Percentiles rank a stretch among this genome's conserved stretches.
phyloP scores from a whole-genome alignment of 257 asterid species.

The Ilex asprella region DNA sequence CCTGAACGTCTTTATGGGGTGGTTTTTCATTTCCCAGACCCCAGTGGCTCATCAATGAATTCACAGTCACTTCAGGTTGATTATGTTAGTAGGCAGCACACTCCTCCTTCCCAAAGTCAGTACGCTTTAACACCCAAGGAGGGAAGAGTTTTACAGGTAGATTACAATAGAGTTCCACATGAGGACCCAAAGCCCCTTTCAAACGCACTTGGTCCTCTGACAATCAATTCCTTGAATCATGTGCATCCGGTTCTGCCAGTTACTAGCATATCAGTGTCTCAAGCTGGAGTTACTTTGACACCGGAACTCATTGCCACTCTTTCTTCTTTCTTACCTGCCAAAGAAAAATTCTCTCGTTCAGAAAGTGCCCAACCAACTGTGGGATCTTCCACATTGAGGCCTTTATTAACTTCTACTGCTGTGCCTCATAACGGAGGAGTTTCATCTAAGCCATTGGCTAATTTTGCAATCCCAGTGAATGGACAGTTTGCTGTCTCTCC shows the following conservation, averaged over 20 bases:
- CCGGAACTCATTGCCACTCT: slow-evolving; percentile 92
- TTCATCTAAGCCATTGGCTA: slow-evolving; percentile 31
- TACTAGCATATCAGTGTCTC: slow-evolving; percentile 37
- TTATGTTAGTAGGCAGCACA: slow-evolving; percentile 35
- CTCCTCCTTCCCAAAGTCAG: slow-evolving; percentile 31
- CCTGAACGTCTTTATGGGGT: slow-evolving; percentile 98
- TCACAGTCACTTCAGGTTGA: slow-evolving; percentile 33
- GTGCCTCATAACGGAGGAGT: slow-evolving; percentile 34
- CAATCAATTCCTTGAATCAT: background rate
- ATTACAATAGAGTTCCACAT: slow-evolving; percentile 32
- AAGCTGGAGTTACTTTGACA: slow-evolving; percentile 60
- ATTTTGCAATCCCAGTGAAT: slow-evolving; percentile 28
- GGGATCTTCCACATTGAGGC: slow-evolving; percentile 25
- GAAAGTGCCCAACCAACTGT: slow-evolving; percentile 32
- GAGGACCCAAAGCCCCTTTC: slow-evolving; percentile 41
- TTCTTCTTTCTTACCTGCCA: slow-evolving; percentile 55
- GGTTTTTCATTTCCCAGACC: slow-evolving; percentile 65
- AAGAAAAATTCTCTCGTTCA: slow-evolving; percentile 33
- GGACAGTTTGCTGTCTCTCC: slow-evolving; percentile 36
- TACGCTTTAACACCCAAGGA: slow-evolving; percentile 34
- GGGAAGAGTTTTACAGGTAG: slow-evolving; percentile 31
- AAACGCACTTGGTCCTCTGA: slow-evolving; percentile 27
- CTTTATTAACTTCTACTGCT: slow-evolving; percentile 31
- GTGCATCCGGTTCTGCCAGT: slow-evolving; percentile 35
- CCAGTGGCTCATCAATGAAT: slow-evolving; percentile 26